Base-by-base conservation (phyloP, 768 basidiomycete genomes). In the Phanerodontia chrysosporium region DNA sequence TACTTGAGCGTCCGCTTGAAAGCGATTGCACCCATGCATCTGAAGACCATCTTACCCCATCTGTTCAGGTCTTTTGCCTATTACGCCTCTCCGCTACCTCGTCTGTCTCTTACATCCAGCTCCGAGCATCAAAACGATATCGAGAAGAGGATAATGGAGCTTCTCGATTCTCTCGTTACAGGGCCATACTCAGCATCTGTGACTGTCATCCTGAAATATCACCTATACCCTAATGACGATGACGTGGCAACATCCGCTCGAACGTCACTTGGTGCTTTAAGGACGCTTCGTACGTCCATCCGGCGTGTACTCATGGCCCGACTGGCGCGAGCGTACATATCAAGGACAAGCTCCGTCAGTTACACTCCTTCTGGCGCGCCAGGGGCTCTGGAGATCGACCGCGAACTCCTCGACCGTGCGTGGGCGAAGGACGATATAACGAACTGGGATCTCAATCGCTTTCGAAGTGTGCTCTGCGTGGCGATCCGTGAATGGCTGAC, bases 11-110 rank as follows among this genome's bases (percentile, higher is more conserved):
- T 80, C 1, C 84, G 87, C 59, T 72, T 85, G 48, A 86, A 85
- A 66, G 78, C 76, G 16, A 75, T 90, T 16, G 75, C 85, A 5
- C 79, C 85, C 7, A 70, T 70, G 12, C 78, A 80, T 64, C 78
- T 90, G 35, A 68, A 73, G 13, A 64, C 72, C 35, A 83, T 91
- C 54, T 75, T 91, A n/a, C 86, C 87, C 0, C 75, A 87, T 32
- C 80, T 92, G n/a, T 88, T 90, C 66, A 84, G 87, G 18, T 81
- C 80, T 22, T 77, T 89, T 24, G 83, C 86, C 0, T 84, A 82
- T 64, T 87, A 82, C 66, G 76, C 83, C 3, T 79, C 83, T 2
- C 83, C 88, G 1, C 79, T 92, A 16, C 87, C 90, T 42, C 82
- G 86, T 8, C 73, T 92, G 10, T 83, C 86, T 5, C 75, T 90